Evolutionary conservation across 345 rosid genomes (phyloP).

Genomic region (Boechera retrofracta): DNA sequence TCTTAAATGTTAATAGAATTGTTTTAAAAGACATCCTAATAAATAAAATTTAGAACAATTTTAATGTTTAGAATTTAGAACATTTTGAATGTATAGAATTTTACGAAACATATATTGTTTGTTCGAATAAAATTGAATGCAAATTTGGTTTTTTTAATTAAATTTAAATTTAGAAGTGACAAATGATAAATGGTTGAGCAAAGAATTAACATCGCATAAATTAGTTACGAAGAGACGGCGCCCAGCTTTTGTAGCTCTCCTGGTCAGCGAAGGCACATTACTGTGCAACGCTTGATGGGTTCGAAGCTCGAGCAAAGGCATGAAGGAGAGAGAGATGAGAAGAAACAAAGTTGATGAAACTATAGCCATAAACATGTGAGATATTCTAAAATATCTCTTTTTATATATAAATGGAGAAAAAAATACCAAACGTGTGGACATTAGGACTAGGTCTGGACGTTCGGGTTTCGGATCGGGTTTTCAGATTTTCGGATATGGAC

Average conservation of each 20-base stretch:
- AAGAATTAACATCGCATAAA: background rate
- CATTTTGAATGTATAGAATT: too few relatives aligned
- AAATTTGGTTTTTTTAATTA: background rate
- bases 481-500: too few relatives aligned
- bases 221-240: rapidly evolving
- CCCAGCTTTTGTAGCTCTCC: background rate
- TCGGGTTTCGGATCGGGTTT: too few relatives aligned
- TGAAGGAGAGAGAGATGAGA: background rate
- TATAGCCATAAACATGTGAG: background rate
- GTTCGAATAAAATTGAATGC: background rate
- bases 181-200: too few relatives aligned
- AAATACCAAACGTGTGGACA: too few relatives aligned
- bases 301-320: background rate
- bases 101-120: background rate
- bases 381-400: background rate
- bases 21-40: background rate
- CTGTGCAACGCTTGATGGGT: background rate
- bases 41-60: background rate
- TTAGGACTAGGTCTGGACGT: too few relatives aligned
- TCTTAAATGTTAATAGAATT: too few relatives aligned
- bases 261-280: background rate
- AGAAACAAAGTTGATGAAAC: background rate
- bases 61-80: background rate
- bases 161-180: too few relatives aligned
- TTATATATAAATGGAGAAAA: too few relatives aligned